Evolutionary conservation across 176 grass and related monocot species (phyloP).

Genomic region (Oryza longistaminata): DNA sequence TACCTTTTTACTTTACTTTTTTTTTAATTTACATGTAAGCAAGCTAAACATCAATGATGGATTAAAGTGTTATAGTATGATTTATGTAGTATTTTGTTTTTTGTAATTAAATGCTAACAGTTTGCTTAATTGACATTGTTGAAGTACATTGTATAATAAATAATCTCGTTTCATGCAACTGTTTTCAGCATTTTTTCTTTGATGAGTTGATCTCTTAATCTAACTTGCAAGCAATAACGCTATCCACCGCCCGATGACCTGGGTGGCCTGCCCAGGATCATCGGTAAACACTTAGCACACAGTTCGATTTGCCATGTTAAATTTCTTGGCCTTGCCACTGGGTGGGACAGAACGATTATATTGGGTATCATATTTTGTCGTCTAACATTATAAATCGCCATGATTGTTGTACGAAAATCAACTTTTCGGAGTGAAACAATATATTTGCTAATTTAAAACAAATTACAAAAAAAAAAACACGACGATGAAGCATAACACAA

Average conservation of each 20-base stretch:
- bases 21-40: neutral
- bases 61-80: neutral
- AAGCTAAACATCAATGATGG: neutral
- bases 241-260: neutral
- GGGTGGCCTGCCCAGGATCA: too few species aligned
- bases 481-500: too few species aligned
- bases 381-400: neutral
- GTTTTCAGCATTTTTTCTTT: neutral
- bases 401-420: neutral
- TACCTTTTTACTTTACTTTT: slow-evolving; percentile 6
- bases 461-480: too few species aligned
- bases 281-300: too few species aligned
- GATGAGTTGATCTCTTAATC: neutral
- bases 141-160: neutral
- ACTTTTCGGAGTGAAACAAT: too few species aligned
- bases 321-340: too few species aligned
- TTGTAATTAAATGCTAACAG: neutral
- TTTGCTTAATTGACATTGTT: neutral
- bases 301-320: too few species aligned
- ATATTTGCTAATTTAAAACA: neutral
- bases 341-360: too few species aligned
- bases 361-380: neutral
- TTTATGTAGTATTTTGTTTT: neutral
- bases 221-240: neutral
- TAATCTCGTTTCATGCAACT: neutral